Evolutionary conservation across 192 early-diverging fungal genomes (phyloP).

Genomic region (Chytriomyces sp.): DNA sequence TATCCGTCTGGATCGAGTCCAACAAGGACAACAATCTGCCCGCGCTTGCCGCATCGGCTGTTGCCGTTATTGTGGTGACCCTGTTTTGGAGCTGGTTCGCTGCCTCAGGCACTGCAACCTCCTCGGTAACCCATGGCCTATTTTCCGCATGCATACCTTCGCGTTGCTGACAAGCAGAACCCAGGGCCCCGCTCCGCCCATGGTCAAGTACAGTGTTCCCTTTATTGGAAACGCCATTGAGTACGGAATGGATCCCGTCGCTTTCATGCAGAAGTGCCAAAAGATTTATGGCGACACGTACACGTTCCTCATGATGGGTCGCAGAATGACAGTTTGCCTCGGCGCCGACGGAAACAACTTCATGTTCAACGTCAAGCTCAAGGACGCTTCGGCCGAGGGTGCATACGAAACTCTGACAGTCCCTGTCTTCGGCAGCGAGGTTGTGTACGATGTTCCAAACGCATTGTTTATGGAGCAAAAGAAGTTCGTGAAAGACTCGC

Average conservation of each 20-base stretch:
- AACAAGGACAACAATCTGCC: slow-evolving; percentile 14
- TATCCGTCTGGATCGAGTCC: neutral
- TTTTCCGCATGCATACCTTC: neutral
- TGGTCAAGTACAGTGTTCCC: slow-evolving; percentile 73
- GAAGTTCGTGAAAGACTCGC: slow-evolving; percentile 93
- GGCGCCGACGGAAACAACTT: slow-evolving; percentile 95
- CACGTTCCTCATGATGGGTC: slow-evolving; percentile 92
- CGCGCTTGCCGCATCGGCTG: slow-evolving; percentile 9
- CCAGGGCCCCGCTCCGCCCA: slow-evolving; percentile 38
- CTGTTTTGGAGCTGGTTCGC: slow-evolving; percentile 19
- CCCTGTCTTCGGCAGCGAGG: slow-evolving; percentile 91
- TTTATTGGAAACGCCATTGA: slow-evolving; percentile 84
- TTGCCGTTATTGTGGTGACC: slow-evolving; percentile 18
- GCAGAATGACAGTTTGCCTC: slow-evolving; percentile 84
- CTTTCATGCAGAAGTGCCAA: slow-evolving; percentile 82
- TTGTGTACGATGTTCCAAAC: slow-evolving; percentile 96
- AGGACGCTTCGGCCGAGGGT: slow-evolving; percentile 85
- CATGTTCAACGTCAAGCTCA: slow-evolving; percentile 90
- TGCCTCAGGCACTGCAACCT: slow-evolving; percentile 1
- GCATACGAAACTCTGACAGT: slow-evolving; percentile 92
- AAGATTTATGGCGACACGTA: slow-evolving; percentile 86
- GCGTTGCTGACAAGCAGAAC: neutral
- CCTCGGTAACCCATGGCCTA: neutral
- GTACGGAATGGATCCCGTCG: slow-evolving; percentile 89
- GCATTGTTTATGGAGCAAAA: slow-evolving; percentile 97